These are phyloP conservation scores for Urostyla sp. DNA, from an alignment of 73 alveolate species.

Conservation along the genomic window DNA sequence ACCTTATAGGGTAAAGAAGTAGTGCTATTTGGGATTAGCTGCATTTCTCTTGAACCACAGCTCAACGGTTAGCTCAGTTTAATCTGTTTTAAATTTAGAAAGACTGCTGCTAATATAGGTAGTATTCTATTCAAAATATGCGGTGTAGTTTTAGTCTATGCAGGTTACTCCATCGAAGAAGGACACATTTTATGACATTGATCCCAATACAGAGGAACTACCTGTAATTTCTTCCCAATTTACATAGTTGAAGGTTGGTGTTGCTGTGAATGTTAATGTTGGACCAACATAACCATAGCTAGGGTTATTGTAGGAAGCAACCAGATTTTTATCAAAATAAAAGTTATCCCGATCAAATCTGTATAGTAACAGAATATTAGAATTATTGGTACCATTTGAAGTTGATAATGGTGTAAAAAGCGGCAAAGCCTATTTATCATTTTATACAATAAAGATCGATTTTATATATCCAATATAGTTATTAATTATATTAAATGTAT, in stretches of 20 bases:
- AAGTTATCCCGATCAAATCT: too few species aligned
- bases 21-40: neutral
- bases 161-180: constrained; percentile 8
- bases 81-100: neutral
- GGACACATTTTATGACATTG: neutral
- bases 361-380: too few species aligned
- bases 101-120: neutral
- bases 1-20: neutral
- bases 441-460: too few species aligned
- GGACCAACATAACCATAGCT: neutral
- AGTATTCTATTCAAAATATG: neutral
- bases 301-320: too few species aligned
- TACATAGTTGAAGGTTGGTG: neutral
- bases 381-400: too few species aligned
- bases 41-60: neutral
- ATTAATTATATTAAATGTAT: too few species aligned
- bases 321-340: too few species aligned
- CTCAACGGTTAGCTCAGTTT: neutral
- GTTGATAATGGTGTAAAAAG: too few species aligned
- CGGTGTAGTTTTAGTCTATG: neutral
- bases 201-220: neutral
- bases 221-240: neutral
- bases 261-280: neutral
- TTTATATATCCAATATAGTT: too few species aligned
- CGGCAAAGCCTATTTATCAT: too few species aligned